Conservation (phyloP, 441 rosid genomes). For the Iberis amara region DNA sequence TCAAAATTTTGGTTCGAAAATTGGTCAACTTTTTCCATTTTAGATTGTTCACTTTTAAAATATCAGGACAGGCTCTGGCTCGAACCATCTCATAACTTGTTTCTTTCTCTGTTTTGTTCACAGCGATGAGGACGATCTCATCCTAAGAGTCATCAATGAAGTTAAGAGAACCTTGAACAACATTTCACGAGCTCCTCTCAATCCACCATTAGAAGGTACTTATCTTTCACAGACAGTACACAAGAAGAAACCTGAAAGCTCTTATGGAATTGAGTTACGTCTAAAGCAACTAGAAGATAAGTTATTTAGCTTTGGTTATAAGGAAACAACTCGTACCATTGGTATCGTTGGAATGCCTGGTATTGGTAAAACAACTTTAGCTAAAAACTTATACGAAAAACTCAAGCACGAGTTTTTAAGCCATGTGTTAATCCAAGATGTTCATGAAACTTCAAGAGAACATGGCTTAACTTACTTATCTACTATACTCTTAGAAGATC, state of each 20-base stretch:
- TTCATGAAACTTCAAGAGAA: neutral
- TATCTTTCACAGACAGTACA: neutral
- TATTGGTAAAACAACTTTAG: conserved; percentile 1
- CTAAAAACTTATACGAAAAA: neutral
- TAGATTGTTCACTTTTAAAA: too few species aligned
- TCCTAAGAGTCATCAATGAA: neutral
- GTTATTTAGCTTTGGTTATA: neutral
- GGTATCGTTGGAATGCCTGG: conserved; percentile 25
- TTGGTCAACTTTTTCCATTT: too few species aligned
- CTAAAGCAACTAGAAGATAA: conserved; percentile 20
- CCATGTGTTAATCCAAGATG: neutral
- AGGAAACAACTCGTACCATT: neutral
- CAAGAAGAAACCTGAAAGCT: neutral
- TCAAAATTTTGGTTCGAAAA: too few species aligned
- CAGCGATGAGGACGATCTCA: conserved; percentile 17
- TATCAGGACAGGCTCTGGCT: too few species aligned
- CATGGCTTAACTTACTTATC: neutral
- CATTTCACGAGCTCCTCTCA: neutral
- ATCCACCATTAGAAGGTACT: neutral
- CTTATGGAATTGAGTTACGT: conserved; percentile 7
- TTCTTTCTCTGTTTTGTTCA: neutral
- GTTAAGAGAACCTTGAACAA: neutral
- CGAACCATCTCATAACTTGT: too few species aligned
- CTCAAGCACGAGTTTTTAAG: neutral
- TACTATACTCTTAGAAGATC: neutral